Evolutionary conservation across 2,329 filamentous ascomycete species (phyloP), one percentile per base, ranked within the genome.

Genomic region (Apiospora arundinis): DNA sequence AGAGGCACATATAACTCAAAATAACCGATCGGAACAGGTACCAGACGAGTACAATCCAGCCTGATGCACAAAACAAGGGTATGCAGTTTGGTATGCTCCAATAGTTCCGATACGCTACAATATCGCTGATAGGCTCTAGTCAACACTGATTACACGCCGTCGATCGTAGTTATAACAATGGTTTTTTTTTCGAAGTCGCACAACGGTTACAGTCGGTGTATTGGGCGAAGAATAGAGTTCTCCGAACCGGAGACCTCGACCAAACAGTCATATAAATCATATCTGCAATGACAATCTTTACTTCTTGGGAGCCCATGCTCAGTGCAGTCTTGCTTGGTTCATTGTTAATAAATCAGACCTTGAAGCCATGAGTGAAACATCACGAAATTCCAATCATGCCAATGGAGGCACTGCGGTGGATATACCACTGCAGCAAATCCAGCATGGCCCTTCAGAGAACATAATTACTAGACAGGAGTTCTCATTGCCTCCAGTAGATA

Each of bases 401-500:
- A 49, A 49, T n/a, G 11, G 48, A 49, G n/a, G 48, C 2, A 25
- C n/a, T 9, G 9, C 48, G 23, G 5, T 56, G 12, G 49, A 16
- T 28, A 56, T 56, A 56, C 25, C 49, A 7, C 12, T 49, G 48
- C 48, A 49, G n/a, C 48, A 49, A n/a, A 25, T 49, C n/a, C 48
- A 25, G n/a, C 23, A n/a, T 49, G 48, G n/a, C 23, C n/a, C 1
- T 23, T 25, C 48, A 11, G n/a, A 49, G 12, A 12, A n/a, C 9
- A 23, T n/a, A 14, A 25, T 4, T 49, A 14, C 21, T 25, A 11
- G 48, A 11, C 48, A 49, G 6, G 48, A 49, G 48, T 49, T 49
- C 48, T 49, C 48, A 25, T n/a, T 49, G 2, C 48, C 49, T 28
- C 52, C 46, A 8, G 68, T 72, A 11, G 45, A 52, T n/a, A 42